These are phyloP conservation scores for Solanum commersonii DNA, from an alignment of 257 asterid species.

Conservation along the genomic window DNA sequence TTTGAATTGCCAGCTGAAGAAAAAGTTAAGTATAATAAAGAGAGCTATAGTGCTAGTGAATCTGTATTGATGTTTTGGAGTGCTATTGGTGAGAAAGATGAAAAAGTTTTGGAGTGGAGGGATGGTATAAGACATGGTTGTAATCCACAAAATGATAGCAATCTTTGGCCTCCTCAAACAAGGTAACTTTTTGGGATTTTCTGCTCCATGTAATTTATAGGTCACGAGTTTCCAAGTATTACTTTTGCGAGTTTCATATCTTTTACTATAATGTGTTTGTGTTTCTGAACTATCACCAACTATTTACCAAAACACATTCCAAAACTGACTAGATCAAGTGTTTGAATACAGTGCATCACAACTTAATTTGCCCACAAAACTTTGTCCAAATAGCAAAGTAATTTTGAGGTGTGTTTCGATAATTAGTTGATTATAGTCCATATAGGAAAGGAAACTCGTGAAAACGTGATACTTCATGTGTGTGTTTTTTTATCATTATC, in stretches of 20 bases:
- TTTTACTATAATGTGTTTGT: no score
- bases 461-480: no score
- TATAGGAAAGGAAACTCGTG: no score
- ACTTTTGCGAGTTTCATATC: no score
- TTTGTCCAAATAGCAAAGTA: not conserved
- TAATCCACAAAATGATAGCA: conserved; percentile 5
- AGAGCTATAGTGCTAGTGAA: conserved; percentile 6
- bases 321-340: no score
- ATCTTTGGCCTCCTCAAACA: conserved; percentile 3
- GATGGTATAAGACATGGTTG: conserved; percentile 32
- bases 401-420: no score
- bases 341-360: not conserved
- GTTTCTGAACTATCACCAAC: no score
- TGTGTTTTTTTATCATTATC: no score
- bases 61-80: conserved; percentile 14
- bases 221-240: no score
- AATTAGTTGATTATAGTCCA: no score
- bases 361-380: no score
- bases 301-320: no score
- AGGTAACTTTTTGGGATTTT: not conserved
- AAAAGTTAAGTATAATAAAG: conserved; percentile 35
- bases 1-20: conserved; percentile 37
- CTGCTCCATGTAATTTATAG: rapidly evolving
- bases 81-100: conserved; percentile 9
- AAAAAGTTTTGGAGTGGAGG: conserved; percentile 44